These are phyloP conservation scores for Cystobasidium onofrii DNA, from an alignment of 768 basidiomycete genomes.

Conservation along the genomic window DNA sequence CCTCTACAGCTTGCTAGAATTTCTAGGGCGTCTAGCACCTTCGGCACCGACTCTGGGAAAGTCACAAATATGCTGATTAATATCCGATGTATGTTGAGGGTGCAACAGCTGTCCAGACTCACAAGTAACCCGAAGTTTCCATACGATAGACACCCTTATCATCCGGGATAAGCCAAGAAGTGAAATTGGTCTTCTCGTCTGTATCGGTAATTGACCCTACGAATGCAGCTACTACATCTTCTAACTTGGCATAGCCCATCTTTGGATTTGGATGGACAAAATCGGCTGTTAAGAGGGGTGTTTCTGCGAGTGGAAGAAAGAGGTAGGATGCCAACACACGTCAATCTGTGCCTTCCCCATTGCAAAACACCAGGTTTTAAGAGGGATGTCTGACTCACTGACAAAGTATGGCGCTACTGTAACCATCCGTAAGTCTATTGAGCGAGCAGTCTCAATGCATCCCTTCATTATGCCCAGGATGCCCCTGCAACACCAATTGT, in stretches of 20 bases:
- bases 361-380: no score
- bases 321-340: no score
- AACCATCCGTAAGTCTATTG: conserved; percentile 14
- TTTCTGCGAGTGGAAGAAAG: conserved; percentile 4
- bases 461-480: conserved; percentile 30
- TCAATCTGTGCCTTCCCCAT: no score
- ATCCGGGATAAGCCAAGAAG: conserved; percentile 29
- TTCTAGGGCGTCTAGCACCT: conserved; percentile 21
- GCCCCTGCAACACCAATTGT: background rate
- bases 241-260: conserved; percentile 28
- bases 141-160: conserved; percentile 28
- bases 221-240: conserved; percentile 27
- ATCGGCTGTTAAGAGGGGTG: conserved; percentile 22
- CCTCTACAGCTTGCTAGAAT: conserved; percentile 12
- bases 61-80: no score
- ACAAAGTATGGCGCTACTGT: conserved; percentile 31
- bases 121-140: conserved; percentile 26
- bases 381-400: conserved; percentile 7
- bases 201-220: conserved; percentile 18
- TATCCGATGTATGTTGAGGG: no score
- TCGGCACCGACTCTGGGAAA: conserved; percentile 25
- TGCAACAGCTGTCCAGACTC: background rate
- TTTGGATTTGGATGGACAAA: conserved; percentile 31
- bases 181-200: conserved; percentile 27
- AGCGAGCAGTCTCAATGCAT: conserved; percentile 17